These are phyloP conservation scores for Chloris gayana DNA, from an alignment of 176 grass and related monocot genomes.

Conservation along the genomic window DNA sequence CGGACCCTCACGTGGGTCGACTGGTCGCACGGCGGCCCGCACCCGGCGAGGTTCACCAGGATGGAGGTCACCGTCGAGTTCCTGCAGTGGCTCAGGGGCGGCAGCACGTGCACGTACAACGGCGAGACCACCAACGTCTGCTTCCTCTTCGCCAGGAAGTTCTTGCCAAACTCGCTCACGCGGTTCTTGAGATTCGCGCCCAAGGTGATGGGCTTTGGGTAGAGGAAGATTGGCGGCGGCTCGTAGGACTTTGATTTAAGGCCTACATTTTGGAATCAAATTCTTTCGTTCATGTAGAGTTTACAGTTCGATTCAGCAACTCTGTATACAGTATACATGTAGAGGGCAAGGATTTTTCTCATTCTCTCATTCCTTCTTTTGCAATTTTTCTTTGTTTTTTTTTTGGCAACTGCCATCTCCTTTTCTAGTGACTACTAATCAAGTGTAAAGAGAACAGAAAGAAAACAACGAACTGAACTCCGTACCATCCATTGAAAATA, in stretches of 20 bases:
- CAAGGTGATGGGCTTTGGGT: constrained; percentile 69
- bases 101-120: constrained; percentile 56
- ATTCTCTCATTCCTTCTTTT: background rate
- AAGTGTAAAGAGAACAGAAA: background rate
- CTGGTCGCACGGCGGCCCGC: constrained; percentile 66
- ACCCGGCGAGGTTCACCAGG: constrained; percentile 58
- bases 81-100: constrained; percentile 51
- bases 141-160: constrained; percentile 80
- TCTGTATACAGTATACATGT: background rate
- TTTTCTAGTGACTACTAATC: background rate
- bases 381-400: no score
- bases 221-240: background rate
- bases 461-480: background rate
- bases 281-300: constrained; percentile 15
- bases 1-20: constrained; percentile 72
- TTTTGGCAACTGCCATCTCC: no score
- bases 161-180: constrained; percentile 63
- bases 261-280: background rate
- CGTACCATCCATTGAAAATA: no score
- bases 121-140: constrained; percentile 50
- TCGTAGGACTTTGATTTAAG: background rate
- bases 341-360: background rate
- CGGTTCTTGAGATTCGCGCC: constrained; percentile 72
- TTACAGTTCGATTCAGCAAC: background rate
- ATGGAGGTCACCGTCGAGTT: constrained; percentile 63